These are phyloP conservation scores for Prunus yedoensis DNA, from an alignment of 331 rosid genomes.

Conservation along the genomic window DNA sequence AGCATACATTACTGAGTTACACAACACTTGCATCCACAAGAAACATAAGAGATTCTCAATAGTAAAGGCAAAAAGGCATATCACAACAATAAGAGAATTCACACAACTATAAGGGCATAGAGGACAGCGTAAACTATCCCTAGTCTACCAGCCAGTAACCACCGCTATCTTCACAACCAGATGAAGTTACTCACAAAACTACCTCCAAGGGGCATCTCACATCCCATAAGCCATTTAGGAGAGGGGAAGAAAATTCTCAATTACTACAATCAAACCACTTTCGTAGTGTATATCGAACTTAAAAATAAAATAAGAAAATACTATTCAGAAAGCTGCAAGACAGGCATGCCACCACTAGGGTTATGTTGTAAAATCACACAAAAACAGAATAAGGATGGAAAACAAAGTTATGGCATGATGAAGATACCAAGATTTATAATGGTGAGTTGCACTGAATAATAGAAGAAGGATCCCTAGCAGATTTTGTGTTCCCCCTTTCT, in stretches of 20 bases:
- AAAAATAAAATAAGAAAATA: background rate
- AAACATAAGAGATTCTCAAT: background rate
- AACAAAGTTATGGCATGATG: background rate
- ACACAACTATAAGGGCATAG: background rate
- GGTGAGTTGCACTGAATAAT: background rate
- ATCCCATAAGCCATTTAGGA: background rate
- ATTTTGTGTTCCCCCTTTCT: background rate
- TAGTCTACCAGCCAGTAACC: slow-evolving; percentile 1
- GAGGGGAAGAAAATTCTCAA: background rate
- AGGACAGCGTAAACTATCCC: background rate
- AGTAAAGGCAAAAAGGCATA: background rate
- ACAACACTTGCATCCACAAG: slow-evolving; percentile 12
- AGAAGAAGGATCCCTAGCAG: background rate
- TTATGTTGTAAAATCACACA: background rate
- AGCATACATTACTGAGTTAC: background rate
- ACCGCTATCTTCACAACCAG: background rate
- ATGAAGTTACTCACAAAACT: background rate
- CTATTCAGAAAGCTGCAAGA: slow-evolving; percentile 1
- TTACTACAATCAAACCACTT: background rate
- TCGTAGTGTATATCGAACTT: background rate
- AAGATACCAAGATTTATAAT: background rate
- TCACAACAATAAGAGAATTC: background rate
- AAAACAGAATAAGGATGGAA: slow-evolving; percentile 7
- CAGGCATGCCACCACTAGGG: background rate
- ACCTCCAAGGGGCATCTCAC: background rate